Evolutionary conservation across 1,284 basidiomycete genomes (phyloP), one percentile per base, ranked within the genome.

Genomic region (Rhodotorula sp.): DNA sequence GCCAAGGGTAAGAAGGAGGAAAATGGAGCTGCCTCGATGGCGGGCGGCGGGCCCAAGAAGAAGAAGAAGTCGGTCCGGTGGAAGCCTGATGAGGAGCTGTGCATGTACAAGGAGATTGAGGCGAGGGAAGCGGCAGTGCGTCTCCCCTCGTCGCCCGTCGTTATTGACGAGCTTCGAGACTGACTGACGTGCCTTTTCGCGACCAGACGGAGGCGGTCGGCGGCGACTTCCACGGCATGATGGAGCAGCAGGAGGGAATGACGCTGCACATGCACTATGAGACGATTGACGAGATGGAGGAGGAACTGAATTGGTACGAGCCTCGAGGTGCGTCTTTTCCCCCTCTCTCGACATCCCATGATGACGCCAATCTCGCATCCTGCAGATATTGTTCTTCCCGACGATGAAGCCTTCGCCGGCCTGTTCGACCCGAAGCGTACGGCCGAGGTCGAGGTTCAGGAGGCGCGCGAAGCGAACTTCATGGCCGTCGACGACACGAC

Each of bases 191-290:
- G 26, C 24, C 22, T 30, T 28, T 30, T 10, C 34, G 34, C 34
- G 10, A 6, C 56, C 6, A 15, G 26, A 9, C 26, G 18, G 22
- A 31, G 30, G 53, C 46, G 30, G 46, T 53, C 51, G 57, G 44
- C n/a, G 59, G 34, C 31, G 59, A 50, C 37, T 58, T 59, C 53
- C 40, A 60, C 18, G 46, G 63, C 2, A 31, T 64, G 37, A 73
- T 70, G 72, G 62, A 71, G 13, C 34, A 61, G 60, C 65, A 69
- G 34, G 71, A 73, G 50, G 71, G 68, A 2, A 26, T 60, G 62
- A 54, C 51, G 48, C 48, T 69, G 1, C 51, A 26, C 9, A 46
- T 65, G 68, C 68, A 72, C 48, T 26, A 68, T 24, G 68, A 67
- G 34, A 37, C 54, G 54, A 37, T 8, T n/a, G 62, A 61, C 9